Percentiles rank a stretch among this genome's conserved stretches.
These are phyloP conservation scores for Fusarium chlamydosporum DNA, from an alignment of 2,329 filamentous ascomycete genomes.

Conservation along the genomic window DNA sequence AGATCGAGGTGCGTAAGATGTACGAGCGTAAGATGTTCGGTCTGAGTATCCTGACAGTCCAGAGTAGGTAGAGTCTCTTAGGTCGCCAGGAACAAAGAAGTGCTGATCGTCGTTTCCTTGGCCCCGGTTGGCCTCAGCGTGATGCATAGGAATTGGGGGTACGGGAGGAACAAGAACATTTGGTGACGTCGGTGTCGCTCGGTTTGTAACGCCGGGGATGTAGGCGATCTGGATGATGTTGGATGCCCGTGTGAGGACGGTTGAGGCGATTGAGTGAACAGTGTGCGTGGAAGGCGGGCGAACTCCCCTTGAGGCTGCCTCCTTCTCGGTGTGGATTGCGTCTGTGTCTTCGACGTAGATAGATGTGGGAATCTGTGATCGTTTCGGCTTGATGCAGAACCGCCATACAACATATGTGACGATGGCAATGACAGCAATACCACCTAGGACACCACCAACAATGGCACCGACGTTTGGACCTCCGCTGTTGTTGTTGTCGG, in stretches of 20 bases:
- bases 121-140: slow-evolving; percentile 64
- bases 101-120: slow-evolving; percentile 80
- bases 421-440: slow-evolving; percentile 80
- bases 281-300: slow-evolving; percentile 83
- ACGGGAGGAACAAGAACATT: slow-evolving; percentile 89
- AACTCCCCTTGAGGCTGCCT: slow-evolving; percentile 59
- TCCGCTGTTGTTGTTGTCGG: slow-evolving; percentile 51
- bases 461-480: slow-evolving; percentile 85
- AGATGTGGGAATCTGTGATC: slow-evolving; percentile 70
- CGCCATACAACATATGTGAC: slow-evolving; percentile 87
- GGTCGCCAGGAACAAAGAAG: slow-evolving; percentile 92
- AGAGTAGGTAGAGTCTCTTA: slow-evolving; percentile 92
- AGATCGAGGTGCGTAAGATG: slow-evolving; percentile 72
- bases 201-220: slow-evolving; percentile 96
- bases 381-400: slow-evolving; percentile 86
- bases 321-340: slow-evolving; percentile 60
- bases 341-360: slow-evolving; percentile 71
- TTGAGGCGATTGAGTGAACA: slow-evolving; percentile 93
- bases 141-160: slow-evolving; percentile 84
- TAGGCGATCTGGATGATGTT: slow-evolving; percentile 99
- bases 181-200: slow-evolving; percentile 86
- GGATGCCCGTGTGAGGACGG: slow-evolving; percentile 93
- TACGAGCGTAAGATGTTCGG: slow-evolving; percentile 72
- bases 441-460: slow-evolving; percentile 90
- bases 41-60: slow-evolving; percentile 76